Percentiles rank a stretch among this genome's conserved stretches.
phyloP scores from a whole-genome alignment of 139 green algal species.

The Gonium pectorale region DNA sequence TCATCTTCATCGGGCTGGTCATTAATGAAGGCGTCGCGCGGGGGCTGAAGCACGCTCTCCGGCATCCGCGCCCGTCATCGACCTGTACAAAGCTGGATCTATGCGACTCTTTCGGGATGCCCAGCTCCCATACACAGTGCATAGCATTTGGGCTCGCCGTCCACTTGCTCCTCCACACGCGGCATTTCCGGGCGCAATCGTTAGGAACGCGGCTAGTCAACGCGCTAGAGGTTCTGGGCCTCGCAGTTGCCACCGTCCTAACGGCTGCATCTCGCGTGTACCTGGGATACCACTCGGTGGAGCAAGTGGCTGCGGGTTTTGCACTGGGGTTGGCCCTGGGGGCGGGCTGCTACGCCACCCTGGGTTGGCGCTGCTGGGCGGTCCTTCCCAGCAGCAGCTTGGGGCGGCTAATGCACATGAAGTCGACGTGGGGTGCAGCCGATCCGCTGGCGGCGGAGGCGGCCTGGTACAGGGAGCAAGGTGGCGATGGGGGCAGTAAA shows the following conservation, averaged over 20 bases:
- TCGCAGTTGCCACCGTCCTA: neutral
- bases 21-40: slow-evolving; percentile 46
- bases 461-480: neutral
- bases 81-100: slow-evolving; percentile 50
- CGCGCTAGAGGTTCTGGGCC: neutral
- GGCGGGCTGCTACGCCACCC: neutral
- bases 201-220: neutral
- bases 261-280: neutral
- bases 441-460: slow-evolving; percentile 2
- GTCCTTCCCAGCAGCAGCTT: neutral
- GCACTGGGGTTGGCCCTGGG: neutral
- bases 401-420: neutral
- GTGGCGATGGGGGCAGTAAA: too few relatives aligned
- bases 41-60: slow-evolving; percentile 53
- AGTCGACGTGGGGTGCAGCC: neutral
- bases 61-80: slow-evolving; percentile 39
- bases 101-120: slow-evolving; percentile 65
- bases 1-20: slow-evolving; percentile 49
- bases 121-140: slow-evolving; percentile 54
- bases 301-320: slow-evolving; percentile 10
- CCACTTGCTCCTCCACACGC: neutral
- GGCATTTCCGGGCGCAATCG: neutral
- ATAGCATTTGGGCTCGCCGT: slow-evolving; percentile 43
- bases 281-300: slow-evolving; percentile 24
- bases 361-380: neutral